Evolutionary conservation across 352 stramenopile genomes (phyloP).

Genomic region (Albugo laibachii): DNA sequence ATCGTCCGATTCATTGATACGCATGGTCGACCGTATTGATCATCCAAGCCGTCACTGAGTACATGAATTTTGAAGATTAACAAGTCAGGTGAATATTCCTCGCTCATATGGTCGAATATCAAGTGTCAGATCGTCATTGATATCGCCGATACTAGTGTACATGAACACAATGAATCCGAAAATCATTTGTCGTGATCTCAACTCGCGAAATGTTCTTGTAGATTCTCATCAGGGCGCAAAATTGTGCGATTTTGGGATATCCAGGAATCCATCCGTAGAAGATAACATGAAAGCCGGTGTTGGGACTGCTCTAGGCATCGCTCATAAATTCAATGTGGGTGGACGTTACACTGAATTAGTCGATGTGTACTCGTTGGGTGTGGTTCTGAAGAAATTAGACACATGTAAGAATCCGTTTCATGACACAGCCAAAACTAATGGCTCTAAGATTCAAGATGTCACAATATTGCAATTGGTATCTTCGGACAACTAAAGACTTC

Average conservation of each 20-base stretch:
- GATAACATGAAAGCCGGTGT: constrained; percentile 34
- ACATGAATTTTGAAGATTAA: constrained; percentile 50
- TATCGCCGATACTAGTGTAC: constrained; percentile 44
- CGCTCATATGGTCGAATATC: constrained; percentile 29
- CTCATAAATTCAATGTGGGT: constrained; percentile 10
- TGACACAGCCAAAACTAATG: constrained; percentile 36
- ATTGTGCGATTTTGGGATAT: constrained; percentile 51
- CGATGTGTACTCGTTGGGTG: constrained; percentile 14
- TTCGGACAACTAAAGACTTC: constrained; percentile 41
- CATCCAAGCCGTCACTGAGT: constrained; percentile 41
- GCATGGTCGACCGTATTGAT: constrained; percentile 38
- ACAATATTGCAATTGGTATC: constrained; percentile 44
- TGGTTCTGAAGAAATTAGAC: constrained; percentile 38
- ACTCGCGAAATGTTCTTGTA: constrained; percentile 47
- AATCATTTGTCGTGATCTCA: constrained; percentile 42
- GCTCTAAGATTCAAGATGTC: constrained; percentile 34
- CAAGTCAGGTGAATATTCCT: constrained; percentile 14
- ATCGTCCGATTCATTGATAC: constrained; percentile 43
- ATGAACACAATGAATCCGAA: constrained; percentile 43
- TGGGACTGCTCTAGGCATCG: constrained; percentile 8
- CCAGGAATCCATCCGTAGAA: constrained; percentile 24
- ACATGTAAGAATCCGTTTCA: constrained; percentile 40
- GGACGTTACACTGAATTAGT: constrained; percentile 1
- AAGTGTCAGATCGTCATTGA: constrained; percentile 58
- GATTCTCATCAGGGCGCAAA: constrained; percentile 32